Evolutionary conservation across 2,329 filamentous ascomycete species (phyloP), one percentile per base, ranked within the genome.

Genomic region (Epichloe sylvatica): DNA sequence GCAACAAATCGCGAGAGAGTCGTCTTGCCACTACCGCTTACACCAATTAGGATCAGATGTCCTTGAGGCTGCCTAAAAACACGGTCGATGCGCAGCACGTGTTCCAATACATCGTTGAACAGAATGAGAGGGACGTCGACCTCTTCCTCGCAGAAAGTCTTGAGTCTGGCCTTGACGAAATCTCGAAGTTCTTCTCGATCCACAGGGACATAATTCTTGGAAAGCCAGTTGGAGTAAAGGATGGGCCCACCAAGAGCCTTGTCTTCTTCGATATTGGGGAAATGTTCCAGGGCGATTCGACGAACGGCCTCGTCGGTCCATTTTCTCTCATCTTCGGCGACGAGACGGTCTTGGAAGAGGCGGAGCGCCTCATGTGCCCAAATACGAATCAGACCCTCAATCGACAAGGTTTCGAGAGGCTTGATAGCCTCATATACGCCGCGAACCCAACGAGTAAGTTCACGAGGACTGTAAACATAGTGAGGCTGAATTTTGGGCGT

Each of bases 51-150:
- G 57, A 99, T 98, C 54, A 99, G 75, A 76, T 99, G 92, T 50
- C 92, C 92, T 65, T 99, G 92, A 1, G 94, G 92, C 64, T 99
- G 92, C 60, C 94, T 80, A 77, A 99, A 98, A 43, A 99, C 92
- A 67, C 92, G 85, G 68, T 99, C 92, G 61, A 99, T 99, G 52
- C 94, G 90, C 50, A 99, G 74, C 33, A 97, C 94, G 67, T 99
- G 94, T 62, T 99, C 94, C 53, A 99, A 74, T 9, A 98, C 92
- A 66, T 99, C 92, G 64, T 99, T 97, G 74, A 98, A 99, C n/a
- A 98, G 73, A 55, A 99, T 94, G 46, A 99, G 78, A 36, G 94
- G 92, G 47, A 98, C 94, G 66, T 99, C 92, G 13, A 99, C 90
- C 64, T 98, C 94, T 73, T 99, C 92, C 63, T 99, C 94, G 62